These are phyloP conservation scores for Taiozyma sp. DNA, from an alignment of 1,139 yeast species.

Conservation along the genomic window DNA sequence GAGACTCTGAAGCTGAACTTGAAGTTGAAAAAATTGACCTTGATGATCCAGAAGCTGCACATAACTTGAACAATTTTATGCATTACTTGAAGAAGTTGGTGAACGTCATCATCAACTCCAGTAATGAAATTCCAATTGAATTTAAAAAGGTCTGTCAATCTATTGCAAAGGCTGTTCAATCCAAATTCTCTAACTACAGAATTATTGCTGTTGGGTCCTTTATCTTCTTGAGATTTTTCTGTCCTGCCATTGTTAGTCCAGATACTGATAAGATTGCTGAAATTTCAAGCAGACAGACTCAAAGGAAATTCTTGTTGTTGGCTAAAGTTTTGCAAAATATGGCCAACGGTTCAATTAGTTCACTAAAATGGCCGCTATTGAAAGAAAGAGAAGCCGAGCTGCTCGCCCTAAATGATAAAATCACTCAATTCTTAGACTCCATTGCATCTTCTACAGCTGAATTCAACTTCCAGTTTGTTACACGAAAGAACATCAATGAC, in stretches of 20 bases:
- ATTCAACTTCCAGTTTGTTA: slow-evolving; percentile 11
- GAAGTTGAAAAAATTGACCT: slow-evolving; percentile 59
- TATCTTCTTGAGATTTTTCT: slow-evolving; percentile 75
- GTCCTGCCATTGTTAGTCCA: slow-evolving; percentile 92
- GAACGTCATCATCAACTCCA: slow-evolving; percentile 54
- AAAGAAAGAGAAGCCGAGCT: slow-evolving; percentile 39
- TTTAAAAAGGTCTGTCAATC: slow-evolving; percentile 72
- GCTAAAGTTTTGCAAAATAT: slow-evolving; percentile 85
- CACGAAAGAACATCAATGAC: slow-evolving; percentile 9
- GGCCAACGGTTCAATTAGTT: slow-evolving; percentile 70
- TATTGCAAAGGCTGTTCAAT: slow-evolving; percentile 58
- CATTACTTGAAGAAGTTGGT: slow-evolving; percentile 55
- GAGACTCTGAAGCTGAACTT: slow-evolving; percentile 46
- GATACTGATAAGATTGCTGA: slow-evolving; percentile 55
- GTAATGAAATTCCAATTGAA: slow-evolving; percentile 61
- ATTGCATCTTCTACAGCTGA: slow-evolving; percentile 26
- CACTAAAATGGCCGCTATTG: slow-evolving; percentile 59
- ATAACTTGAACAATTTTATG: slow-evolving; percentile 50
- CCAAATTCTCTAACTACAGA: slow-evolving; percentile 60
- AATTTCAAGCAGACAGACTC: slow-evolving; percentile 40
- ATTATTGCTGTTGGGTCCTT: slow-evolving; percentile 83
- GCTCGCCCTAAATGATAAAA: slow-evolving; percentile 37
- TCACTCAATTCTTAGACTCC: slow-evolving; percentile 43
- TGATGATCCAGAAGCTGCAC: slow-evolving; percentile 34
- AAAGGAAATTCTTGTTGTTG: slow-evolving; percentile 72